Evolutionary conservation across 257 asterid genomes (phyloP).

Genomic region (Galeopsis tetrahit): DNA sequence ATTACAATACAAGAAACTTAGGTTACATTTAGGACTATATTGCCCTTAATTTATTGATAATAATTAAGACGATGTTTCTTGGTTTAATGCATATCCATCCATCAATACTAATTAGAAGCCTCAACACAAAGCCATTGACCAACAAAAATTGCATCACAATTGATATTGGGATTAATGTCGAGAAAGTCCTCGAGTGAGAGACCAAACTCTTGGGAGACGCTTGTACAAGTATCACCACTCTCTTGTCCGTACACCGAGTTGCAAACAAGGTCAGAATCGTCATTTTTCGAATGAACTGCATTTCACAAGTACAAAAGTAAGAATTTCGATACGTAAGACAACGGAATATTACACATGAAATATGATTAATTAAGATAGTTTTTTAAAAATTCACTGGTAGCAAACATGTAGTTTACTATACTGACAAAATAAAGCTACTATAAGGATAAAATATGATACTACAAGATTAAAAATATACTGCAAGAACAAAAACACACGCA

Average conservation of each 20-base stretch:
- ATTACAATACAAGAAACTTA: not conserved
- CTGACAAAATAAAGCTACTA: too few relatives aligned
- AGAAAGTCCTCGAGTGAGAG: slow-evolving; percentile 28
- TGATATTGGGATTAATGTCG: slow-evolving; percentile 38
- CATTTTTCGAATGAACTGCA: not conserved
- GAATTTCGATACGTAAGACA: not conserved
- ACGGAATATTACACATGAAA: too few relatives aligned
- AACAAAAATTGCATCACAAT: slow-evolving; percentile 34
- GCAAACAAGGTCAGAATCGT: not conserved
- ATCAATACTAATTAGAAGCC: slow-evolving; percentile 11
- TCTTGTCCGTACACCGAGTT: slow-evolving; percentile 20
- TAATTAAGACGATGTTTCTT: not conserved
- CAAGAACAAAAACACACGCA: too few relatives aligned
- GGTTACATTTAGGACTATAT: not conserved
- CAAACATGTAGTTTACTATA: too few relatives aligned
- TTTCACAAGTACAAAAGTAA: not conserved
- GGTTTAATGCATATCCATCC: not conserved
- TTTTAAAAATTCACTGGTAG: too few relatives aligned
- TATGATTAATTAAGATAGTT: too few relatives aligned
- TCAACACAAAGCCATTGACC: slow-evolving; percentile 45
- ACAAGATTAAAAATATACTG: too few relatives aligned
- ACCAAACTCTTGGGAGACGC: slow-evolving; percentile 8
- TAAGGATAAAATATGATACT: not conserved
- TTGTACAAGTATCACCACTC: slow-evolving; percentile 34
- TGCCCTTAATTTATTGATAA: slow-evolving; percentile 10